These are phyloP conservation scores for Hymenoscyphus infarciens DNA, from an alignment of 2,329 filamentous ascomycete genomes.

Conservation along the genomic window DNA sequence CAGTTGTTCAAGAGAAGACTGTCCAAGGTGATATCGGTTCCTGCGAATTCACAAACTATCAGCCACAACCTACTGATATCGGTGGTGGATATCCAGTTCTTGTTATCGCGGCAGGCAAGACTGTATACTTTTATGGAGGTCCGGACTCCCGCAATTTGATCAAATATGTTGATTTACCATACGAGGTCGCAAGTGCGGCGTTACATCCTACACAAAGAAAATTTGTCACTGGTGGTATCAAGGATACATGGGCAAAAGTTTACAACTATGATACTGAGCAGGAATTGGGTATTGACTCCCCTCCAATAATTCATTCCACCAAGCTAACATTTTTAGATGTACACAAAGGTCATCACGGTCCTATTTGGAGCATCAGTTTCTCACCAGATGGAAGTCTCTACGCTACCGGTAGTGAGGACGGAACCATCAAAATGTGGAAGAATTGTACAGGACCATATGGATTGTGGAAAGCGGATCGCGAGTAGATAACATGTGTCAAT, in stretches of 20 bases:
- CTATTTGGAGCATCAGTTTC: conserved; percentile 94
- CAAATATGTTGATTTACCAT: conserved; percentile 75
- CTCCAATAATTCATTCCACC: not conserved
- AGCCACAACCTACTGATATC: conserved; percentile 58
- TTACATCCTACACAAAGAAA: conserved; percentile 77
- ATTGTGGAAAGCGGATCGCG: conserved; percentile 46
- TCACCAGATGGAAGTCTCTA: conserved; percentile 95
- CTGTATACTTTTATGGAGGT: conserved; percentile 87
- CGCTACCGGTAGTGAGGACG: conserved; percentile 93
- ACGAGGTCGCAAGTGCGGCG: conserved; percentile 87
- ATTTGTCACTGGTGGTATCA: conserved; percentile 85
- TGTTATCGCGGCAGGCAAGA: conserved; percentile 90
- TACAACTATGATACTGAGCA: conserved; percentile 82
- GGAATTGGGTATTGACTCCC: conserved; percentile 61
- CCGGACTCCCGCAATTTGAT: conserved; percentile 64
- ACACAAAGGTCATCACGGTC: conserved; percentile 94
- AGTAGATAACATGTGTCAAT: conserved; percentile 11
- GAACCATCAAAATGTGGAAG: conserved; percentile 91
- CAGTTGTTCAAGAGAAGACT: conserved; percentile 70
- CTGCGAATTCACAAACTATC: conserved; percentile 77
- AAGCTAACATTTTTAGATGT: conserved; percentile 56
- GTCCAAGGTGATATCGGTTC: conserved; percentile 86
- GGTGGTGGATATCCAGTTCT: conserved; percentile 69
- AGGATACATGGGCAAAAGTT: conserved; percentile 94
- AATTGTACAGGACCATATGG: conserved; percentile 64